Evolutionary conservation across 805 yeast species (phyloP), one percentile per base, ranked within the genome.

Genomic region (Saccharomycodes ludwigii): DNA sequence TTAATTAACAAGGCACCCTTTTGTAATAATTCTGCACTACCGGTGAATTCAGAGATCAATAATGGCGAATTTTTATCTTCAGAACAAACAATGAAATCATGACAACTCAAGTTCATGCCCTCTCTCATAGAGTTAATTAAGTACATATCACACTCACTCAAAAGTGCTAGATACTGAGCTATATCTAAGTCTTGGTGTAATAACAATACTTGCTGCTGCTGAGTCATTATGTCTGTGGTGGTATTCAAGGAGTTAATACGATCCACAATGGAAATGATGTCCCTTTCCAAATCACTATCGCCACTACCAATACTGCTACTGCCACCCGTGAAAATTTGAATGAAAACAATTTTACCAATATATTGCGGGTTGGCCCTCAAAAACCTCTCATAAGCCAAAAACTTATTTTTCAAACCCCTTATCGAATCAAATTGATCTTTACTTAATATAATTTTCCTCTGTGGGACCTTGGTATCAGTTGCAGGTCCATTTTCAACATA

Each of bases 51-150:
- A 23, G 94, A 81, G 34, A 91, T 56, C 28, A 91, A 68, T 39
- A 88, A 65, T 2, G 95, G 95, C 0, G 95, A 78, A 41, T 78
- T 75, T 37, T 71, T 71, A 25, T 69, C 72, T 15, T 63, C 58
- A 1, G 91, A 71, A 17, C 94, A 81, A 34, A 76, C 77, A 25
- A 85, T 69, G 51, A 79, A 91, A 52, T 91, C 98, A 50, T 91
- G 98, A 44, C 95, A 88, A 0, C 97, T 86, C 48, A 91, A 64
- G 46, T 91, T 91, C 85, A 91, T 81, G 17, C 98, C 98, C 54
- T 91, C 98, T 50, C 98, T 75, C 65, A 88, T 70, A 2, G 95
- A 81, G 7, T 93, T 76, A 2, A 88, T 95, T 27, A 81, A 74
- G 47, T 91, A 91, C 1, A 73, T 64, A 42, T 83, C 93, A 1